These are phyloP conservation scores for Cryptococcus sp. DNA, from an alignment of 1,284 basidiomycete genomes.

Conservation along the genomic window DNA sequence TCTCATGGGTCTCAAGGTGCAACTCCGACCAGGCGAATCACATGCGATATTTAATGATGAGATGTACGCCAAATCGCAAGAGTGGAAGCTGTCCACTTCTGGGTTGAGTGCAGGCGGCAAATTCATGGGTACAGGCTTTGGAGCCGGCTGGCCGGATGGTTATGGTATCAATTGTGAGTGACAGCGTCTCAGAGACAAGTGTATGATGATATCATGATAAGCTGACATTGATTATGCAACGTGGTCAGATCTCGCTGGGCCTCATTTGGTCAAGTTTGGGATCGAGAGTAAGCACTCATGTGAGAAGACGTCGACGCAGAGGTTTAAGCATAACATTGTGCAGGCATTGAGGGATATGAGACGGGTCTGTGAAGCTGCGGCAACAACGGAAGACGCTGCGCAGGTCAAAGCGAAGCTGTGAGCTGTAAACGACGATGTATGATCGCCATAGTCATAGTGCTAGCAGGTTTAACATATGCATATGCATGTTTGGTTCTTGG, in stretches of 20 bases:
- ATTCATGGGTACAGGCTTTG: conserved; percentile 91
- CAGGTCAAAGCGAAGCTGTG: conserved; percentile 34
- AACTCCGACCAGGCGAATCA: conserved; percentile 58
- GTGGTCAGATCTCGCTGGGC: conserved; percentile 73
- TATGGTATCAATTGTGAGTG: conserved; percentile 88
- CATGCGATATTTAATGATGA: conserved; percentile 72
- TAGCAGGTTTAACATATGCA: not conserved
- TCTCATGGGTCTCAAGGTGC: conserved; percentile 77
- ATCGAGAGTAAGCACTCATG: conserved; percentile 85
- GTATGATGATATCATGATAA: not conserved
- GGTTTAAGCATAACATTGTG: conserved; percentile 68
- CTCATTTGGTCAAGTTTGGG: conserved; percentile 85
- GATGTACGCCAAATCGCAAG: conserved; percentile 72
- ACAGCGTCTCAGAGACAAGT: not conserved
- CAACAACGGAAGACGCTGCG: conserved; percentile 6
- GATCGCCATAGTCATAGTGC: not conserved
- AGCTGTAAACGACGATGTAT: not conserved
- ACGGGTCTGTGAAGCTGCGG: conserved; percentile 57
- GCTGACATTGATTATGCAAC: conserved; percentile 3
- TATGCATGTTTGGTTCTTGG: too few relatives aligned
- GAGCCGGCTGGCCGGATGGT: conserved; percentile 74
- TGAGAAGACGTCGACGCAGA: conserved; percentile 67
- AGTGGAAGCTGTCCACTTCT: conserved; percentile 91
- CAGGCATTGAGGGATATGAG: conserved; percentile 74
- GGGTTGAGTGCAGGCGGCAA: conserved; percentile 81